Base-by-base conservation (phyloP, 805 yeast genomes). In the Metschnikowia santaceciliae region DNA sequence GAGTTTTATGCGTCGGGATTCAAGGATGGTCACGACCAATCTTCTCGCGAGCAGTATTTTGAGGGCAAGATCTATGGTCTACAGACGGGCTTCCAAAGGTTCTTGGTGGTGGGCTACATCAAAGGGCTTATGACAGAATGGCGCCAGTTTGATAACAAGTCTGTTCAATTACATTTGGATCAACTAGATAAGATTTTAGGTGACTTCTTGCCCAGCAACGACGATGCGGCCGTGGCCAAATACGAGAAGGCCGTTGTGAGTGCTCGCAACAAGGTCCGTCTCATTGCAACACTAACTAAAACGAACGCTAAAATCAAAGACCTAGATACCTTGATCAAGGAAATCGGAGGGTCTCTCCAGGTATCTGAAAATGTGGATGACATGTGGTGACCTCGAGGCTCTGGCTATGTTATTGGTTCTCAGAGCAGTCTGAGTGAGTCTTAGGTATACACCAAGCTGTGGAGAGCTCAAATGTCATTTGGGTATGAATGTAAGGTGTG, bases 31-130 rank as follows among this genome's bases (percentile, higher is more conserved):
- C 77, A 77, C 37, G 66, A 70, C 4, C 85, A 79, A 46, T 86
- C 90, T 0, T 69, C 81, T 0, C 66, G 64, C 44, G 78, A 82
- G 40, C 90, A 90, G 44, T 74, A 68, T 47, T 56, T 74, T 2
- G 97, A 90, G 63, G 97, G 97, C 1, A 86, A 84, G 61, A 90
- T 88, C 61, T 84, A 82, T 57, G 98, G 98, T 0, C 75, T 83
- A 40, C 94, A 86, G 62, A 83, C 87, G 0, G 90, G 89, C 0
- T 86, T 82, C 59, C 94, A 86, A 65, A 68, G 88, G 52, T 84
- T 80, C 59, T 57, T 88, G 2, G 62, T 88, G 0, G 63, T 90
- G 1, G 97, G 97, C 0, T 83, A 87, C 50, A 73, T 86, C 37
- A 63, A 75, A 49, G 83, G 86, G 15, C 59, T 84, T 38, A 62